Evolutionary conservation across 2,329 filamentous ascomycete species (phyloP), one percentile per base, ranked within the genome.

Genomic region (Acarospora socialis): DNA sequence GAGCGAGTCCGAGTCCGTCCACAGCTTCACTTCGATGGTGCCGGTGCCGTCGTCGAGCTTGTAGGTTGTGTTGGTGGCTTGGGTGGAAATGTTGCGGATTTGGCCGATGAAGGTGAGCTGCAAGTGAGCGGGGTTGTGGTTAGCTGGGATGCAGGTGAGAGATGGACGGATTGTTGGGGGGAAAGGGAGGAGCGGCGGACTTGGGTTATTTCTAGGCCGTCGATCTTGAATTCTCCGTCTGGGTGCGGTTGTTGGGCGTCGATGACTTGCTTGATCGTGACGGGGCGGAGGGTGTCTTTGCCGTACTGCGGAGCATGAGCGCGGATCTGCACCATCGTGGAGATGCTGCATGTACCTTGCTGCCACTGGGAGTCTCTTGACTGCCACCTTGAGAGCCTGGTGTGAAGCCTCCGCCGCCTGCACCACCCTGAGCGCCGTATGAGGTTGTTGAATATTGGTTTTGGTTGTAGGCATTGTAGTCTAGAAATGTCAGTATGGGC

Each of bases 1-100:
- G 57, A 48, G 56, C 8, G 19, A 30, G 48, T 73, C 70, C 43
- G 67, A 59, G 56, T 87, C 78, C 35, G 81, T 66, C 79, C 81
- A 92, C 54, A 80, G 76, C 63, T 90, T 92, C 44, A 83, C 86
- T 57, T 98, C 92, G 46, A 94, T 77, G 39, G 76, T 68, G 38
- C 83, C 86, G 1, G 92, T 98, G 53, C 90, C 90, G 57, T 98
- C 90, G 59, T 98, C 90, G 47, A 98, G 65, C 49, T 77, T 81
- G 68, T 92, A 92, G 27, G 82, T 93, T 44, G 84, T 75, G 60
- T 93, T 92, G 44, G 87, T 94, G 23, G 78, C 71, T 60, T 92
- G 83, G n/a, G 71, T 69, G 51, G 73, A 80, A 57, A 94, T 75
- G 57, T 76, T 76, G 53, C 84, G 82, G 46, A 98, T 77, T 65